phyloP scores from a whole-genome alignment of 371 early-diverging fungal species.

The Mortierella sp. region DNA sequence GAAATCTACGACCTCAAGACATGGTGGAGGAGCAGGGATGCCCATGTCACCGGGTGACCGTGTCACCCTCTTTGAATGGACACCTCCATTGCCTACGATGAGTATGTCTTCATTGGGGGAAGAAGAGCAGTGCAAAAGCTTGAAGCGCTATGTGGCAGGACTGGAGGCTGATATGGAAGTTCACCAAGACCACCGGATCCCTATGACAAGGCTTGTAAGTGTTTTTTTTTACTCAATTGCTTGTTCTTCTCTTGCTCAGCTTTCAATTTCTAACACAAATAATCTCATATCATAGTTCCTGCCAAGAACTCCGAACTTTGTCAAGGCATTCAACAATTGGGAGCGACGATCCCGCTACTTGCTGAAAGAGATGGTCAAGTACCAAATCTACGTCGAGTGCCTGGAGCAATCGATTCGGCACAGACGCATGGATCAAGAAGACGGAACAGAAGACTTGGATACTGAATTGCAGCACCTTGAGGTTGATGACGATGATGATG shows the following conservation, averaged over 20 bases:
- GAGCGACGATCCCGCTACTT: conserved; percentile 85
- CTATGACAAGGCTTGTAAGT: conserved; percentile 59
- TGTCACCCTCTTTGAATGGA: conserved; percentile 39
- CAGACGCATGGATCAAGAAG: neutral
- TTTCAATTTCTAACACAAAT: too few species aligned
- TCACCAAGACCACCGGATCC: conserved; percentile 61
- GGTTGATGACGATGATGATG: conserved; percentile 15
- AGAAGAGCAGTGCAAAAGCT: conserved; percentile 57
- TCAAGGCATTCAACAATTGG: conserved; percentile 87
- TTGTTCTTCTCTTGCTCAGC: neutral
- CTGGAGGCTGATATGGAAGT: conserved; percentile 60
- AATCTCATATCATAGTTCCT: conserved; percentile 57
- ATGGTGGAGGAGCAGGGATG: too few species aligned
- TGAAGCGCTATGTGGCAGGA: conserved; percentile 56
- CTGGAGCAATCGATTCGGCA: conserved; percentile 65
- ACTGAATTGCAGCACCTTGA: conserved; percentile 19
- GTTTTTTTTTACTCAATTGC: neutral
- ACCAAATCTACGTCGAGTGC: conserved; percentile 85
- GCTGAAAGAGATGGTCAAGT: conserved; percentile 88
- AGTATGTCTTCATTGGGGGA: conserved; percentile 19
- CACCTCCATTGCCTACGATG: conserved; percentile 34
- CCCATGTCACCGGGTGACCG: conserved; percentile 13
- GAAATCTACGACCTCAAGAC: neutral
- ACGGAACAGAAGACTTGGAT: neutral
- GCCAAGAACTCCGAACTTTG: conserved; percentile 64